These are phyloP conservation scores for Mycena polygramma DNA, from an alignment of 768 basidiomycete species.

Conservation along the genomic window DNA sequence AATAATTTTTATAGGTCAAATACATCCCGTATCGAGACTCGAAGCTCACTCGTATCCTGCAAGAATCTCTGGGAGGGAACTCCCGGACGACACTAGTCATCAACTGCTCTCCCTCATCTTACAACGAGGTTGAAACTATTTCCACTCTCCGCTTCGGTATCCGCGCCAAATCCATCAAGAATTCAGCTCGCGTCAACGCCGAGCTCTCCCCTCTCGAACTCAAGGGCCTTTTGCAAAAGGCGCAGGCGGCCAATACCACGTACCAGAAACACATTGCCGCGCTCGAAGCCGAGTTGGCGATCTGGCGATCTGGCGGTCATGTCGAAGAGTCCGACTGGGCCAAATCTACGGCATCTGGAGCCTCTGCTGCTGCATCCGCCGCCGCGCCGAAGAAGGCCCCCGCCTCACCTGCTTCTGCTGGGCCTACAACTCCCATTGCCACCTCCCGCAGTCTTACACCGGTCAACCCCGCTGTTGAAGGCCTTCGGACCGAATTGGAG, in stretches of 20 bases:
- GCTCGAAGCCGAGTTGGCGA: conserved; percentile 90
- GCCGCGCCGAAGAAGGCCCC: conserved; percentile 74
- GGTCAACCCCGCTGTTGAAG: conserved; percentile 78
- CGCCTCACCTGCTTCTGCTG: conserved; percentile 73
- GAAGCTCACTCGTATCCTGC: conserved; percentile 97
- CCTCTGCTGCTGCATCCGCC: conserved; percentile 55
- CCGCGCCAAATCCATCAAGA: conserved; percentile 99
- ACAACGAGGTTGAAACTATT: conserved; percentile 97
- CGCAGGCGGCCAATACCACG: conserved; percentile 85
- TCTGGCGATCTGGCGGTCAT: conserved; percentile 89
- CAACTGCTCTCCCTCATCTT: conserved; percentile 98
- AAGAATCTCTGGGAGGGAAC: conserved; percentile 98
- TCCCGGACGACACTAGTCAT: conserved; percentile 98
- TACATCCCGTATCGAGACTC: conserved; percentile 99
- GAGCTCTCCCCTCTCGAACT: conserved; percentile 97
- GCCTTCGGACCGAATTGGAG: conserved; percentile 77
- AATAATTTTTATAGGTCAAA: conserved; percentile 72
- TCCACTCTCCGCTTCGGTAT: conserved; percentile 99
- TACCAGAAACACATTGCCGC: conserved; percentile 90
- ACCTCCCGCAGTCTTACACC: conserved; percentile 76
- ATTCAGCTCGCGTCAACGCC: conserved; percentile 97
- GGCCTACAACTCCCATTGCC: conserved; percentile 52
- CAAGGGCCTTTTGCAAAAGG: conserved; percentile 91
- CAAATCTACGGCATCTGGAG: conserved; percentile 56
- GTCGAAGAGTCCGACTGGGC: conserved; percentile 92